Evolutionary conservation across 2,329 filamentous ascomycete genomes (phyloP), one percentile per base, ranked within the genome.

Genomic region (Drechmeria coniospora): DNA sequence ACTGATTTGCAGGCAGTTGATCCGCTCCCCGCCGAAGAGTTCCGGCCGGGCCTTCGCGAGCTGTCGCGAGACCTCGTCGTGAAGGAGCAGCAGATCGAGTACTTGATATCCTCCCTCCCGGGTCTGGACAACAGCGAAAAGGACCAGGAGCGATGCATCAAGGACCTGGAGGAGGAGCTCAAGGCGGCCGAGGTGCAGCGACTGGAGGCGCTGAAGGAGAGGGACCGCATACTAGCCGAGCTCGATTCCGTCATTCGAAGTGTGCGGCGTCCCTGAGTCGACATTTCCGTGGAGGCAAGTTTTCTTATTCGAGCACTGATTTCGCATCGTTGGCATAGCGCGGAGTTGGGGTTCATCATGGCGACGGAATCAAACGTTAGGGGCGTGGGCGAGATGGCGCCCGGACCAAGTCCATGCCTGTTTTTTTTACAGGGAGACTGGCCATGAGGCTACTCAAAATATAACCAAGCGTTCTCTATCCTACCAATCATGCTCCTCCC

Each of bases 11-110:
- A n/a, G n/a, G 4, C 36, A 71, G 72, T 78, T 13, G 67, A 74
- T 14, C 65, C 75, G 3, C 60, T 77, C 15, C 59, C 70, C 1
- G 53, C 65, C 8, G 71, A 78, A 23, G 68, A 71, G 27, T 81
- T 82, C 51, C 62, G 67, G 30, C 65, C 68, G 3, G 70, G 75
- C 25, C 67, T 83, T 46, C 61, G 72, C 34, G 80, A 87, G 49
- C 61, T 90, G 29, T 78, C 79, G 21, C 68, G 70, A 35, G 81
- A 87, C 46, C 60, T 90, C 15, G 74, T 87, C 32, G 50, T 79
- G 32, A 83, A 86, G 44, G 77, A 84, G 42, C 79, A 86, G 54
- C 79, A 87, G 55, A 83, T 90, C 35, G 81, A 90, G 49, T 62
- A 70, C 24, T 57, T 90, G 26, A 79, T 87, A 32, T 77, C 74